A percentile compares a stretch with the other conserved stretches of the same genome.
phyloP scores from a whole-genome alignment of 164 flowering plant species.

The Chimonanthus salicifolius region DNA sequence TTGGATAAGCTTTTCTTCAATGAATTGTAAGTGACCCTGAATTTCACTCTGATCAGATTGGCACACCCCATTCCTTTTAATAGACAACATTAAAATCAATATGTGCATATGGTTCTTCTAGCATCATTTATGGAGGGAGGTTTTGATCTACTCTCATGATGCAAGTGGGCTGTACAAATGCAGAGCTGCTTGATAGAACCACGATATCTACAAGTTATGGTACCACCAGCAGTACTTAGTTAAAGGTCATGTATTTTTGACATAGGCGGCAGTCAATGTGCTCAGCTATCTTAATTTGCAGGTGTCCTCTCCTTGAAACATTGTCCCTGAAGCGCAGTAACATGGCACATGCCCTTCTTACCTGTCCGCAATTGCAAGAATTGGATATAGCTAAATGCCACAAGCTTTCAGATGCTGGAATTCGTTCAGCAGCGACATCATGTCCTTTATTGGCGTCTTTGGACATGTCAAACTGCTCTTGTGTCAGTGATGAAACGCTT shows the following conservation, averaged over 20 bases:
- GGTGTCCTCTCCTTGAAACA: slow-evolving; percentile 83
- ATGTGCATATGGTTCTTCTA: background rate
- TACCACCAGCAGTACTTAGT: background rate
- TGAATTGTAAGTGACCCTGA: background rate
- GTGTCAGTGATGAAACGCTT: slow-evolving; percentile 89
- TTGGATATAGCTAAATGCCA: slow-evolving; percentile 91
- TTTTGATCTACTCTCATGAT: background rate
- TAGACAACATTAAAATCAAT: background rate
- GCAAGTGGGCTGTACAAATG: background rate
- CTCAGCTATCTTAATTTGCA: slow-evolving; percentile 27
- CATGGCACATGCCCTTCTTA: slow-evolving; percentile 81
- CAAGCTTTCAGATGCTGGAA: slow-evolving; percentile 90
- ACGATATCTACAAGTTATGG: background rate
- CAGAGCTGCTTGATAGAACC: background rate
- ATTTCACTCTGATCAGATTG: too few species aligned
- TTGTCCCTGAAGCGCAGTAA: slow-evolving; percentile 89
- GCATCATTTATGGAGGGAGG: background rate
- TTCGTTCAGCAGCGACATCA: slow-evolving; percentile 77
- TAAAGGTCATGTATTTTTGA: background rate
- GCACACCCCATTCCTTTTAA: too few species aligned
- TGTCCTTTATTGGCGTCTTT: slow-evolving; percentile 70
- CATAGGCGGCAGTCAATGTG: background rate
- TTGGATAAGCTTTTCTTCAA: background rate
- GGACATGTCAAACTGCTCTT: slow-evolving; percentile 88
- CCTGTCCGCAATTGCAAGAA: slow-evolving; percentile 65